Conservation (phyloP, 2,329 filamentous ascomycete genomes). For the Beauveria sp. region DNA sequence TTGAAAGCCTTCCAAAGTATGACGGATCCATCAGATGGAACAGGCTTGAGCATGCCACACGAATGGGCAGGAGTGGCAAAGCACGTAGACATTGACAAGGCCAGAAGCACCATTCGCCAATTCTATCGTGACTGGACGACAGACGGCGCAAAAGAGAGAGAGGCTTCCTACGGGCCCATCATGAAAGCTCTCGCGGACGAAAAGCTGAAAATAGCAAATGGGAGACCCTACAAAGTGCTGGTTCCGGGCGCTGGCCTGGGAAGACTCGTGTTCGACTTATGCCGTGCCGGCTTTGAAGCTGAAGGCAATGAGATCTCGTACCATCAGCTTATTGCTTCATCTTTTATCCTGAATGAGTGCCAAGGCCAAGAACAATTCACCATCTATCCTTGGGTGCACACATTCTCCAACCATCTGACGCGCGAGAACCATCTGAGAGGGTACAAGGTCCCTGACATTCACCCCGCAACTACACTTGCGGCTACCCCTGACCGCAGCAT, state of each 20-base stretch:
- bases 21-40: conserved; percentile 26
- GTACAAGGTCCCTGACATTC: conserved; percentile 73
- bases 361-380: conserved; percentile 53
- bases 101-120: conserved; percentile 83
- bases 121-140: conserved; percentile 92
- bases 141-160: conserved; percentile 66
- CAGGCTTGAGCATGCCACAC: conserved; percentile 41
- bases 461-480: conserved; percentile 53
- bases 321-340: conserved; percentile 85
- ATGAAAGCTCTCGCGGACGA: conserved; percentile 54
- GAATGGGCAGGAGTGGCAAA: conserved; percentile 67
- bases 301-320: conserved; percentile 97
- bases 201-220: conserved; percentile 22
- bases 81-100: conserved; percentile 75
- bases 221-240: conserved; percentile 55
- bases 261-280: conserved; percentile 82
- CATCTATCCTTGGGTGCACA: conserved; percentile 78
- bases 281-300: conserved; percentile 59
- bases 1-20: conserved; percentile 59
- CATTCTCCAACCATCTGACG: conserved; percentile 76
- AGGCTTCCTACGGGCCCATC: conserved; percentile 70
- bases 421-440: conserved; percentile 67
- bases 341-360: conserved; percentile 66
- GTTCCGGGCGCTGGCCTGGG: conserved; percentile 88
- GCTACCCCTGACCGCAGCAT: conserved; percentile 38